A percentile compares a stretch with the other conserved stretches of the same genome.
phyloP scores from a whole-genome alignment of 2,329 filamentous ascomycete genomes.

The Ophiostoma tasmaniense region DNA sequence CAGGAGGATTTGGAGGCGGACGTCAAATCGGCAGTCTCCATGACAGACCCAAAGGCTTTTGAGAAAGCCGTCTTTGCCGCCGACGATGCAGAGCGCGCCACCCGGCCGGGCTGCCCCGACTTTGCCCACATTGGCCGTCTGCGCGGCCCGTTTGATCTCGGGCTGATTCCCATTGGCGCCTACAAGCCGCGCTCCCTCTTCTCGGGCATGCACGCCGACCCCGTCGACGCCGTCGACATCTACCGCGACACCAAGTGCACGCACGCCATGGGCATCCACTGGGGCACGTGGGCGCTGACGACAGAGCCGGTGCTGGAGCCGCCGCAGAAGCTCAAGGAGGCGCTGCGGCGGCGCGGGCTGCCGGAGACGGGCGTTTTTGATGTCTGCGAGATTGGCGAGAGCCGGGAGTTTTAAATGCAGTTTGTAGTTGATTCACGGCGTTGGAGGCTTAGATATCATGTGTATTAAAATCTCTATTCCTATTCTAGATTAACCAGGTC shows the following conservation, averaged over 20 bases:
- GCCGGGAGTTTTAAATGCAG: slow-evolving; percentile 59
- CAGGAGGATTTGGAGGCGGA: slow-evolving; percentile 25
- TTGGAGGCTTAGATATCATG: not conserved
- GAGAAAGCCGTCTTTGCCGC: slow-evolving; percentile 50
- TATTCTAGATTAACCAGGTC: not conserved
- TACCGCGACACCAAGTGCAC: slow-evolving; percentile 75
- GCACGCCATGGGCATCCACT: slow-evolving; percentile 78
- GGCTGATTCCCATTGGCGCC: slow-evolving; percentile 86
- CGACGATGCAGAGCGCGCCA: slow-evolving; percentile 59
- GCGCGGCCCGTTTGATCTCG: slow-evolving; percentile 81
- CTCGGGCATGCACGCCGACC: slow-evolving; percentile 76
- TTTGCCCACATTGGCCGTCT: slow-evolving; percentile 75
- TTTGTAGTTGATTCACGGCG: not conserved
- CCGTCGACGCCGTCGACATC: slow-evolving; percentile 81
- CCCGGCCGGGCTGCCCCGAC: slow-evolving; percentile 67
- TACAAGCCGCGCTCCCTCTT: slow-evolving; percentile 68
- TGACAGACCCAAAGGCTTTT: slow-evolving; percentile 40
- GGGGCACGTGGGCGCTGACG: slow-evolving; percentile 85
- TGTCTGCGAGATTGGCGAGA: slow-evolving; percentile 77
- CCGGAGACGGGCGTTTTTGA: slow-evolving; percentile 69
- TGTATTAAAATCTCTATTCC: not conserved
- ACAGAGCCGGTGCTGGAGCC: slow-evolving; percentile 80
- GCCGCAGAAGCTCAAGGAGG: slow-evolving; percentile 61
- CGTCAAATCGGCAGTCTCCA: not conserved
- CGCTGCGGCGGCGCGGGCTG: slow-evolving; percentile 58